Evolutionary conservation across 805 yeast genomes (phyloP).

Genomic region (Wickerhamiella australiensis): DNA sequence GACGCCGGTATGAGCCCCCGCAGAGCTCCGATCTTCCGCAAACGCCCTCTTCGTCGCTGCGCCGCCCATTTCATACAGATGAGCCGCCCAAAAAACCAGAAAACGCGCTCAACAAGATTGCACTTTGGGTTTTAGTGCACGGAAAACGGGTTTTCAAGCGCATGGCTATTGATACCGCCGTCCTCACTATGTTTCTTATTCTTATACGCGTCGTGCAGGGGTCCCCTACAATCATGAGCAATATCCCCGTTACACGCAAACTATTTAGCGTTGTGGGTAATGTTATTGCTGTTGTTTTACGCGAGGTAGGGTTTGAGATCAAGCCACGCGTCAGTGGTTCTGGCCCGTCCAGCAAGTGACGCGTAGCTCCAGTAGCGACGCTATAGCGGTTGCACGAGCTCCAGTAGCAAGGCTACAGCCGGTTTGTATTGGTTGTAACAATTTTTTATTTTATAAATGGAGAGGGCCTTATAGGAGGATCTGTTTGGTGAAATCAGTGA

Average conservation of each 20-base stretch:
- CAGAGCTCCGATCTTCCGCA: too few relatives aligned
- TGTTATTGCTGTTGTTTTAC: constrained; percentile 18
- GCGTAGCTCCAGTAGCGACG: too few relatives aligned
- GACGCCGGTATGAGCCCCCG: constrained; percentile 13
- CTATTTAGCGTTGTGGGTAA: constrained; percentile 16
- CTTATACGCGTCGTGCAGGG: constrained; percentile 17
- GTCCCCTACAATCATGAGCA: constrained; percentile 14
- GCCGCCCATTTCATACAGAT: not conserved
- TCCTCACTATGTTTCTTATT: constrained; percentile 14
- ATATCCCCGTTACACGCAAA: constrained; percentile 15
- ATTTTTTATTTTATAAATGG: too few relatives aligned
- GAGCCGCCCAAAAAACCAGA: not conserved
- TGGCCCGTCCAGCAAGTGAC: too few relatives aligned
- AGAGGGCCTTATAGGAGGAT: too few relatives aligned
- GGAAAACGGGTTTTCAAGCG: constrained; percentile 11
- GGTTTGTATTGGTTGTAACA: too few relatives aligned
- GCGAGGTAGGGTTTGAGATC: constrained; percentile 22
- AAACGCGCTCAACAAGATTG: not conserved
- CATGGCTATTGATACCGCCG: constrained; percentile 15
- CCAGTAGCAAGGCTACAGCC: too few relatives aligned
- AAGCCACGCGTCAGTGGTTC: too few relatives aligned
- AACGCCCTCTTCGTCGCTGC: not conserved
- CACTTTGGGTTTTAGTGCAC: not conserved
- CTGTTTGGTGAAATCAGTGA: too few relatives aligned
- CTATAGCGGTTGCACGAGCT: too few relatives aligned